phyloP scores from a whole-genome alignment of 768 basidiomycete species.

The Naganishia friedmannii region DNA sequence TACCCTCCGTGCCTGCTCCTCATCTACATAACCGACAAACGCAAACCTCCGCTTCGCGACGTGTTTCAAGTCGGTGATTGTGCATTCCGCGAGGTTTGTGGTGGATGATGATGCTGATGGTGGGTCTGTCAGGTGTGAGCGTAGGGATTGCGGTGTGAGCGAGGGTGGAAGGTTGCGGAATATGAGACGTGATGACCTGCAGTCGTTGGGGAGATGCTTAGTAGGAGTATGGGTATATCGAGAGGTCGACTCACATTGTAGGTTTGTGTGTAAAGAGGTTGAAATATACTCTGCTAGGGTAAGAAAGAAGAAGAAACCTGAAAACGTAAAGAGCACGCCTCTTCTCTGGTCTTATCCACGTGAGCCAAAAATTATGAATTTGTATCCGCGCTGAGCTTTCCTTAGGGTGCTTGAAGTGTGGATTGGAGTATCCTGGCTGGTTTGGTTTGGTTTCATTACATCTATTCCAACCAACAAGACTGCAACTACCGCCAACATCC shows the following conservation, averaged over 20 bases:
- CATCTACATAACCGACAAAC: slow-evolving; percentile 83
- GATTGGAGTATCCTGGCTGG: too few relatives aligned
- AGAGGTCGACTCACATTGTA: slow-evolving; percentile 8
- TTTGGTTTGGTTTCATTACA: too few relatives aligned
- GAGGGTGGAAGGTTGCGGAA: slow-evolving; percentile 47
- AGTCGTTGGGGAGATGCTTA: neutral
- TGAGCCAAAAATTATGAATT: slow-evolving; percentile 21
- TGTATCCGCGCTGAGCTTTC: neutral
- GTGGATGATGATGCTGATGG: slow-evolving; percentile 27
- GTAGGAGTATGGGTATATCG: neutral
- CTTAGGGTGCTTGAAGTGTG: neutral
- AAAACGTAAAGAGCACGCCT: too few relatives aligned
- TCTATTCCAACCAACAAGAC: too few relatives aligned
- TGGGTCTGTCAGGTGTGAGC: slow-evolving; percentile 35
- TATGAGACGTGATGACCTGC: slow-evolving; percentile 47
- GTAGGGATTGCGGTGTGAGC: slow-evolving; percentile 37
- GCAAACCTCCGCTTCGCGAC: slow-evolving; percentile 80
- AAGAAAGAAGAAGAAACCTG: too few relatives aligned
- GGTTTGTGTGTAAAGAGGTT: neutral
- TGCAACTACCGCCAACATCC: too few relatives aligned
- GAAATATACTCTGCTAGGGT: neutral
- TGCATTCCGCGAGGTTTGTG: slow-evolving; percentile 22
- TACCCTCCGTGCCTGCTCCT: slow-evolving; percentile 69
- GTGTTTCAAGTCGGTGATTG: slow-evolving; percentile 74
- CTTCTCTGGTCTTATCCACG: neutral